Conservation (phyloP, 2,329 filamentous ascomycete genomes). For the Daldinia eschscholtzii region DNA sequence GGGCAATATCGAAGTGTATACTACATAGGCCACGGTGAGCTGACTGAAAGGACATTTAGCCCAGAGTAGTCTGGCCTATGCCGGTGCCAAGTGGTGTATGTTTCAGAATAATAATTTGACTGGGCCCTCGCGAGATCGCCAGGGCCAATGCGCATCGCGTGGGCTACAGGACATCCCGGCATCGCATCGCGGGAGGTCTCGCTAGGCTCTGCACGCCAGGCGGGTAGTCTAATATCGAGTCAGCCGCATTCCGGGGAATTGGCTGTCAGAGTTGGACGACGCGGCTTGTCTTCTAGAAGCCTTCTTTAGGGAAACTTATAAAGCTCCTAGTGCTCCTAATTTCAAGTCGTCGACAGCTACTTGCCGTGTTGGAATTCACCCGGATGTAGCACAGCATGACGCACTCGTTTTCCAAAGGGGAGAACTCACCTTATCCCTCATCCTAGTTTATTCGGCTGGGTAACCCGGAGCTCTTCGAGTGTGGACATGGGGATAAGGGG, state of each 20-base stretch:
- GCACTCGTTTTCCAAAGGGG: conserved; percentile 28
- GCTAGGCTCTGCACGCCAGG: conserved; percentile 36
- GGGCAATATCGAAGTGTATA: conserved; percentile 38
- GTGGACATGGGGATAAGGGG: conserved; percentile 17
- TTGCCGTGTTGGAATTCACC: conserved; percentile 33
- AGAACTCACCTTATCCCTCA: conserved; percentile 35
- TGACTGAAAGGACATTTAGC: conserved; percentile 31
- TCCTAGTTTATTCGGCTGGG: conserved; percentile 32
- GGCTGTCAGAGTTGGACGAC: conserved; percentile 29
- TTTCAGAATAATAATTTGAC: conserved; percentile 46
- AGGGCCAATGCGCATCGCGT: conserved; percentile 43
- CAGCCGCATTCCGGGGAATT: conserved; percentile 41
- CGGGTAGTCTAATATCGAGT: conserved; percentile 43
- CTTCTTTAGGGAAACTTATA: conserved; percentile 34
- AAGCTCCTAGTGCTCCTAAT: conserved; percentile 20
- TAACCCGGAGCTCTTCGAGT: conserved; percentile 27
- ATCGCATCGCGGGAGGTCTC: conserved; percentile 39
- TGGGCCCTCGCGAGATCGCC: conserved; percentile 45
- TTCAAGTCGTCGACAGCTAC: conserved; percentile 1
- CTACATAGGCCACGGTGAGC: conserved; percentile 32
- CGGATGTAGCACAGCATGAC: conserved; percentile 35
- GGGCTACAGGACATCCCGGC: conserved; percentile 31
- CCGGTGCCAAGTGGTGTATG: conserved; percentile 43
- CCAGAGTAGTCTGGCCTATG: conserved; percentile 40
- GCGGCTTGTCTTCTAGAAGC: conserved; percentile 38